Conservation (phyloP, 1,139 yeast genomes). For the Saccharomyces uvarum region DNA sequence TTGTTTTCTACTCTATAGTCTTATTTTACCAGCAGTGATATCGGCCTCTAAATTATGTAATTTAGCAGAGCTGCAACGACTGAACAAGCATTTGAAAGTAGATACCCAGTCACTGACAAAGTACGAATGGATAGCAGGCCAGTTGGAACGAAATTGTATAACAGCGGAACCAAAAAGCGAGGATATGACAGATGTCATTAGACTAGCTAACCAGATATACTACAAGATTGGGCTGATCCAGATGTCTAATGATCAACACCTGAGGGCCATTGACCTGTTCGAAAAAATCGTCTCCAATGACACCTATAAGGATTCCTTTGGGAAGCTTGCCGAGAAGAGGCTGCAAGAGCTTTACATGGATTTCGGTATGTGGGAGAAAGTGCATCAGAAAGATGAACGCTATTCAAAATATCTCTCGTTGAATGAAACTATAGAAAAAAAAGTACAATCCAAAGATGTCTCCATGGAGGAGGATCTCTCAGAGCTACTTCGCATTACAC, state of each 20-base stretch:
- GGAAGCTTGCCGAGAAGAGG: slow-evolving; percentile 18
- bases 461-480: background rate
- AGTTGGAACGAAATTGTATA: background rate
- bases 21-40: background rate
- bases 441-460: slow-evolving; percentile 3
- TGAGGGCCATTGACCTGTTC: slow-evolving; percentile 22
- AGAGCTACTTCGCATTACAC: slow-evolving; percentile 7
- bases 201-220: slow-evolving; percentile 14
- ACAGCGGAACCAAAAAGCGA: background rate
- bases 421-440: slow-evolving; percentile 9
- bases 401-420: slow-evolving; percentile 6
- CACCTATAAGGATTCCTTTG: slow-evolving; percentile 15
- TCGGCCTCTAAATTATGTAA: background rate
- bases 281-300: slow-evolving; percentile 12
- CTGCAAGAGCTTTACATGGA: slow-evolving; percentile 21
- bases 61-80: background rate
- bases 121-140: background rate
- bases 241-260: slow-evolving; percentile 22
- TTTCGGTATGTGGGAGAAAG: slow-evolving; percentile 27
- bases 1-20: background rate
- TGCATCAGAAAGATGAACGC: slow-evolving; percentile 9
- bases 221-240: slow-evolving; percentile 27
- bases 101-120: background rate
- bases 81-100: background rate
- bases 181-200: slow-evolving; percentile 1